These are phyloP conservation scores for Metschnikowia kofuensis DNA, from an alignment of 805 yeast genomes.

Conservation along the genomic window DNA sequence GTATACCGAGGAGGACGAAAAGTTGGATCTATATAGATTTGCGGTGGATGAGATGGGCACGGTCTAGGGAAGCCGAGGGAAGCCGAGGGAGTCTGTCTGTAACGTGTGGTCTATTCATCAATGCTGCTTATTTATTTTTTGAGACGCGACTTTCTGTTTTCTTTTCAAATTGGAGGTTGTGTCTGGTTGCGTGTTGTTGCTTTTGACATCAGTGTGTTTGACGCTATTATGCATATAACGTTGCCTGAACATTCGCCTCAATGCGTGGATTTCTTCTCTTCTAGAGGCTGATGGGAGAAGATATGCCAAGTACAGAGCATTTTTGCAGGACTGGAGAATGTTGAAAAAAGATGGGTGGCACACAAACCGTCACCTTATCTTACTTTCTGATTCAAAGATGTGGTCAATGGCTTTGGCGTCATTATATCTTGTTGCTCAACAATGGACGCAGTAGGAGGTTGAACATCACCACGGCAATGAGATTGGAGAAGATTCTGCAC, in stretches of 20 bases:
- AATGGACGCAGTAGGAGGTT: too few species aligned
- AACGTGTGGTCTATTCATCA: not conserved
- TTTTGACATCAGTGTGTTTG: not conserved
- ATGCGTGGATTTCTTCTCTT: not conserved
- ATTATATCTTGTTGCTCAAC: too few species aligned
- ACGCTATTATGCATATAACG: not conserved
- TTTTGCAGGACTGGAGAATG: too few species aligned
- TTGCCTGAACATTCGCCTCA: not conserved
- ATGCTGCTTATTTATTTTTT: not conserved
- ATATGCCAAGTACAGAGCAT: not conserved
- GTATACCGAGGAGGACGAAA: not conserved
- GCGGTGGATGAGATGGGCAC: not conserved
- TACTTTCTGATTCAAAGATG: too few species aligned
- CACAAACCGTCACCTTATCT: too few species aligned
- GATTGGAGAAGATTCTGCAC: too few species aligned
- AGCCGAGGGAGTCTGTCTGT: not conserved
- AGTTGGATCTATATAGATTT: constrained; percentile 1
- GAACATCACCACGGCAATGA: too few species aligned
- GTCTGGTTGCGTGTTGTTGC: not conserved
- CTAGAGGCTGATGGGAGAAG: not conserved
- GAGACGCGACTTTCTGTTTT: not conserved
- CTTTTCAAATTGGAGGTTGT: too few species aligned
- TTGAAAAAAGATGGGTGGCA: too few species aligned
- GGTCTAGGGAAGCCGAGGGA: not conserved
- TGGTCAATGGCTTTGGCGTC: too few species aligned